These are phyloP conservation scores for Acacia pycnantha DNA, from an alignment of 331 rosid species.

Conservation along the genomic window DNA sequence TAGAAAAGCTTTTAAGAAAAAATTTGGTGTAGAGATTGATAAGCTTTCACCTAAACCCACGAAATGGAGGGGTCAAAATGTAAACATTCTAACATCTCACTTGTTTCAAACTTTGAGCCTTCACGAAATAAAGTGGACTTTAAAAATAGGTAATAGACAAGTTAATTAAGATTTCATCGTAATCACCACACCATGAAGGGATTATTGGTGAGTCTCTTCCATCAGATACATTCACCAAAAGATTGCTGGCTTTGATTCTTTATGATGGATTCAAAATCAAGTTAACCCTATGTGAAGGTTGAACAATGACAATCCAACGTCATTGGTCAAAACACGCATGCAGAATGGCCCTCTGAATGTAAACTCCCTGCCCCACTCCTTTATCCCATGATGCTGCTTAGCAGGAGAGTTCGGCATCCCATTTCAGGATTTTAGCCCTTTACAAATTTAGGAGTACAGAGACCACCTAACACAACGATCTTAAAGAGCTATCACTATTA, in stretches of 20 bases:
- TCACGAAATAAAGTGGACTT: conserved; percentile 3
- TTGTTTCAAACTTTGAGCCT: conserved; percentile 16
- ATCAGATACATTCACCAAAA: conserved; percentile 13
- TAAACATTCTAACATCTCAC: neutral
- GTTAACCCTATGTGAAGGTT: neutral
- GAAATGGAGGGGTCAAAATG: conserved; percentile 7
- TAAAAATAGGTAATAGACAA: conserved; percentile 12
- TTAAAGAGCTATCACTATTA: neutral
- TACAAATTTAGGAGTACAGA: conserved; percentile 1
- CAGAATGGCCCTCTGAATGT: neutral
- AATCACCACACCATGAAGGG: conserved; percentile 9
- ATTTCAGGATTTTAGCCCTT: neutral
- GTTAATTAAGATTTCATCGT: neutral
- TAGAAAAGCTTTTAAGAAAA: conserved; percentile 1
- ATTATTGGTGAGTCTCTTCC: conserved; percentile 10
- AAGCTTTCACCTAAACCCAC: conserved; percentile 11
- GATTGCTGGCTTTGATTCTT: conserved; percentile 7
- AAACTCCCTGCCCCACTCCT: neutral
- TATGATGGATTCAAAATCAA: neutral
- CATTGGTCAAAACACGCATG: neutral
- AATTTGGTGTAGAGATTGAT: conserved; percentile 1
- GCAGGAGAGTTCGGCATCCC: neutral
- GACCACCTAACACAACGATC: neutral
- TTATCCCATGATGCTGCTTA: conserved; percentile 5
- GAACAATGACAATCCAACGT: conserved; percentile 2